A percentile compares a stretch with the other conserved stretches of the same genome.
These are phyloP conservation scores for Forsythia suspensa DNA, from an alignment of 257 asterid genomes.

Conservation along the genomic window DNA sequence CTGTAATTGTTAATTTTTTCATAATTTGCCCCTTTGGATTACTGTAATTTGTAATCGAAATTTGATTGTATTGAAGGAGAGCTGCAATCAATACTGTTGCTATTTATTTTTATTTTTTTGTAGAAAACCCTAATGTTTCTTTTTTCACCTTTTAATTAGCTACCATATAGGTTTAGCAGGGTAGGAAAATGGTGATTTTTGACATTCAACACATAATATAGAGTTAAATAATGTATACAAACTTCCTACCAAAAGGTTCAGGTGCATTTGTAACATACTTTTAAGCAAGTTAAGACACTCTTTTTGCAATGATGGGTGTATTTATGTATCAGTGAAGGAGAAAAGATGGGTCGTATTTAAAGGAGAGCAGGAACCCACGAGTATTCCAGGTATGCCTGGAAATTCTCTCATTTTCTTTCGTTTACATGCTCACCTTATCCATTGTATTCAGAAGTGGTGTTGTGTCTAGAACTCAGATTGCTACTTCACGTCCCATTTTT, in stretches of 20 bases:
- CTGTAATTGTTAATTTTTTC: not conserved
- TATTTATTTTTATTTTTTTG: not conserved
- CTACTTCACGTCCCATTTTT: not conserved
- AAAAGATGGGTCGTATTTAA: conserved; percentile 84
- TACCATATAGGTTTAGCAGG: not conserved
- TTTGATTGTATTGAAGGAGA: not conserved
- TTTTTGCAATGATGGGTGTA: conserved; percentile 9
- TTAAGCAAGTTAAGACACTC: conserved; percentile 3
- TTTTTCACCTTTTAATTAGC: not conserved
- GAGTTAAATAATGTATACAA: not conserved
- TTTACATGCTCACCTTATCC: not conserved
- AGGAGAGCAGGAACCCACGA: conserved; percentile 90
- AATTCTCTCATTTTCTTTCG: conserved; percentile 14
- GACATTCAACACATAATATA: not conserved
- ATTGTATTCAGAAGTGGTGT: not conserved
- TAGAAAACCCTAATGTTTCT: not conserved
- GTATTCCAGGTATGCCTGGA: conserved; percentile 66
- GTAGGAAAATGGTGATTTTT: not conserved
- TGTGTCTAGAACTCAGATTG: not conserved
- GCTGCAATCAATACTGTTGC: not conserved
- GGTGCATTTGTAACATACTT: conserved; percentile 12
- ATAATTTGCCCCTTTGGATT: not conserved
- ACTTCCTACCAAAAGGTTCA: not conserved
- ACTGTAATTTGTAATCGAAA: not conserved
- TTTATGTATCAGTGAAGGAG: conserved; percentile 73